A percentile compares a stretch with the other conserved stretches of the same genome.
Evolutionary conservation across 352 stramenopile genomes (phyloP).

Genomic region (Pythium dissimile): DNA sequence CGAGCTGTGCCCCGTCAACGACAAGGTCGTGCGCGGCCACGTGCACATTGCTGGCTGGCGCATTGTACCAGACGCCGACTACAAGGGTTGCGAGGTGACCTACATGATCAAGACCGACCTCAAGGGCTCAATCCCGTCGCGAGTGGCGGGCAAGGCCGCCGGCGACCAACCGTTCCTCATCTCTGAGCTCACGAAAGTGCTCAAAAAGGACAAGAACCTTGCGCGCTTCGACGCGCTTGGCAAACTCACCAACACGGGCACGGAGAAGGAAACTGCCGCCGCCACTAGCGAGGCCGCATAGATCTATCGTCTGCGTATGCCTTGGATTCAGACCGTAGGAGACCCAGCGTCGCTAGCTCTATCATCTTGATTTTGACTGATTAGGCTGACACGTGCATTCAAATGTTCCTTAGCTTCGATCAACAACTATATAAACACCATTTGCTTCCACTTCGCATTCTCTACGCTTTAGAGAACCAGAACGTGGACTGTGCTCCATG

Average conservation of each 20-base stretch:
- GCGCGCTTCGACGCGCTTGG: constrained; percentile 26
- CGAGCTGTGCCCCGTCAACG: constrained; percentile 50
- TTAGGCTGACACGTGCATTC: no score
- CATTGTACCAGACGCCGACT: constrained; percentile 55
- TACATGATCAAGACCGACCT: constrained; percentile 74
- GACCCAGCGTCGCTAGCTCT: no score
- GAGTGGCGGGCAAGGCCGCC: constrained; percentile 51
- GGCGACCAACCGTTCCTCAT: constrained; percentile 68
- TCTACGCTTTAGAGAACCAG: background rate
- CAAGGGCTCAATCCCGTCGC: constrained; percentile 66
- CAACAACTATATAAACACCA: background rate
- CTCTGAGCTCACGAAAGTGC: constrained; percentile 41
- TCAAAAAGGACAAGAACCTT: constrained; percentile 52
- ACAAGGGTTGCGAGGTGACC: constrained; percentile 50
- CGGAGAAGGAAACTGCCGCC: background rate
- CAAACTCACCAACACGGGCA: constrained; percentile 23
- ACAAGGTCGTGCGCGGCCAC: constrained; percentile 65
- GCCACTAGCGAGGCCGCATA: constrained; percentile 7
- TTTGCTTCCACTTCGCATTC: background rate
- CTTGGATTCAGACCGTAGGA: no score
- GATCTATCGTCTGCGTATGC: no score
- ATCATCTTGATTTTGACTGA: no score
- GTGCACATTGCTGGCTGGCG: constrained; percentile 62
- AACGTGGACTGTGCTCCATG: no score
- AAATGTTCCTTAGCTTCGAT: no score